Base-by-base conservation (phyloP, 75 land plant species). In the Pseudotsuga menziesii region DNA sequence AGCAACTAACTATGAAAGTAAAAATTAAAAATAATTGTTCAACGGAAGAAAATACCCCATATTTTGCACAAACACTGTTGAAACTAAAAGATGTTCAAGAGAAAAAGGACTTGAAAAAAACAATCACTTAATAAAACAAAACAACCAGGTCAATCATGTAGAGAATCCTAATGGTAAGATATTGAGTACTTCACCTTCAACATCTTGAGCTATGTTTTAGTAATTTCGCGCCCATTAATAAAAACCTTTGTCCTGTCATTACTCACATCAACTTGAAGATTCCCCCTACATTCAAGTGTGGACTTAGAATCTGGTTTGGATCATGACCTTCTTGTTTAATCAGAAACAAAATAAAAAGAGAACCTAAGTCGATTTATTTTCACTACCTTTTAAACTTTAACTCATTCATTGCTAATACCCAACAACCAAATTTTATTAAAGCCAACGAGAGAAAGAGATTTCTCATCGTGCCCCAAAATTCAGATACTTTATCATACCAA, bases 401-500 rank as follows among this genome's bases (percentile, higher is more conserved):
- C 8, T 20, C 23, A 69, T 20, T 69, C 25, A 20, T 36, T 39
- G 9, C n/a, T 22, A 20, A 44, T 13, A 69, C 52, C 52, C 52
- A 44, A 7, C 16, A 54, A 5, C 32, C 17, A 29, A 27, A 74
- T 8, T 57, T 15, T 56, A 61, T 15, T 22, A 58, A 59, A 32
- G 26, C 11, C 16, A 60, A 19, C 16, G 25, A 62, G 19, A 67
- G 73, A 23, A 39, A 4, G 32, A 73, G 61, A 83, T 54, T 70
- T 61, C 82, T 84, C 74, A 97, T 98, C 98, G 92, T 92, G 76
- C 99, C 99, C 99, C 99, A 97, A 61, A 89, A 87, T n/a, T 98
- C 99, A 41, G 98, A 93, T 61, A 91, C 92, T 79, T 91, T 91
- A 74, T 97, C 99, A 78, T 97, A 97, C 99, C 99, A 97, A 82